Conservation (phyloP, 371 early-diverging fungal species). For the Chytridiales sp. region DNA sequence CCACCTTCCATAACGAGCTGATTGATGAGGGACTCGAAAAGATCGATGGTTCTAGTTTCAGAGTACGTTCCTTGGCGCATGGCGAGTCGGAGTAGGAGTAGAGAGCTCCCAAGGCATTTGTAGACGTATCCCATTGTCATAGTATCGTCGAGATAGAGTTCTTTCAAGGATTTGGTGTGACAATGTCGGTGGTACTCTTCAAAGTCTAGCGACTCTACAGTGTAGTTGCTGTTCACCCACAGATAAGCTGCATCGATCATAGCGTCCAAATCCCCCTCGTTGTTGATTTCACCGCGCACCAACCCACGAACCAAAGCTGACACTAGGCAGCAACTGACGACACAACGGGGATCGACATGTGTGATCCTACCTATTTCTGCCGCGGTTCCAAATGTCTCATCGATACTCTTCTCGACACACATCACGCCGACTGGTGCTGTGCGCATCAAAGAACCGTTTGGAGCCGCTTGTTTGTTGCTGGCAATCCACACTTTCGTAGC, state of each 20-base stretch:
- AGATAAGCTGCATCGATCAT: background rate
- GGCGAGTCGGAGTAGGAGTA: constrained; percentile 34
- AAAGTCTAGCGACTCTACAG: constrained; percentile 13
- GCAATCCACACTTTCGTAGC: constrained; percentile 43
- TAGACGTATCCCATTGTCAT: constrained; percentile 51
- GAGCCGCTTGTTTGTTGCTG: constrained; percentile 41
- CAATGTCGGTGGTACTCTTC: constrained; percentile 27
- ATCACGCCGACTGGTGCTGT: constrained; percentile 57
- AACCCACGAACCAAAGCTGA: constrained; percentile 61
- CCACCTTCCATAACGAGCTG: constrained; percentile 64
- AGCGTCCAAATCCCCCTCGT: background rate
- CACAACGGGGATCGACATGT: constrained; percentile 68
- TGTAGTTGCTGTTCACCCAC: background rate
- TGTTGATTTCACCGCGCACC: constrained; percentile 29
- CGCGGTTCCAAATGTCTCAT: no score
- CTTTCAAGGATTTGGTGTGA: constrained; percentile 30
- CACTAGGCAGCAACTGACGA: constrained; percentile 58
- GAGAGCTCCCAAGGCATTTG: constrained; percentile 59
- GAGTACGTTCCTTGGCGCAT: background rate
- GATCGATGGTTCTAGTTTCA: constrained; percentile 28
- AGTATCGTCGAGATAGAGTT: constrained; percentile 46
- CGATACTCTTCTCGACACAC: constrained; percentile 58
- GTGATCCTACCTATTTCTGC: constrained; percentile 49
- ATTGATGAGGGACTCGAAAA: constrained; percentile 53
- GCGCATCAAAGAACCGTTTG: constrained; percentile 66